Conservation (phyloP, 371 early-diverging fungal genomes). For the Mucor indicus region DNA sequence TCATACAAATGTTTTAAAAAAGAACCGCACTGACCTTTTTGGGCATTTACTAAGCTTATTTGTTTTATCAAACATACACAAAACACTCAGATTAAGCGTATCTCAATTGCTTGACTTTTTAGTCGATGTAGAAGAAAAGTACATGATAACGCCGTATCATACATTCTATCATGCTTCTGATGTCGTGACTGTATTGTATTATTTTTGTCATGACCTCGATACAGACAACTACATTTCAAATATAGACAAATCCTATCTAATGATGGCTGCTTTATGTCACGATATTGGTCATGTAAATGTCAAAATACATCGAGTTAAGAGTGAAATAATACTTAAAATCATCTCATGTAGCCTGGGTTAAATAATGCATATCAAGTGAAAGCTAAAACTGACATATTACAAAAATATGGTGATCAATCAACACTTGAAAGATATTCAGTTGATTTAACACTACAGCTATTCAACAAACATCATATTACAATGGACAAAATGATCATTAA, state of each 20-base stretch:
- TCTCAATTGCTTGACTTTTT: constrained; percentile 76
- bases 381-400: constrained; percentile 63
- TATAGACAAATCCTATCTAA: constrained; percentile 68
- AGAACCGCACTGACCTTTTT: constrained; percentile 55
- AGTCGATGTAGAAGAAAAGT: constrained; percentile 72
- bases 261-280: constrained; percentile 87
- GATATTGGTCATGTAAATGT: constrained; percentile 89
- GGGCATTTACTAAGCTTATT: constrained; percentile 63
- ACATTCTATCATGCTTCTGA: constrained; percentile 89
- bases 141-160: constrained; percentile 79
- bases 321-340: background rate
- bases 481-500: constrained; percentile 22
- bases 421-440: constrained; percentile 80
- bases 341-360: constrained; percentile 66
- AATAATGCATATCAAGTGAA: constrained; percentile 83
- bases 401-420: constrained; percentile 61
- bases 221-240: constrained; percentile 59
- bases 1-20: constrained; percentile 59
- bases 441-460: constrained; percentile 56
- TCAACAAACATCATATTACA: constrained; percentile 56
- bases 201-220: constrained; percentile 63
- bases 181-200: constrained; percentile 77
- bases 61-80: constrained; percentile 49
- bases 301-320: constrained; percentile 46
- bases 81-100: constrained; percentile 21